These are phyloP conservation scores for Vaccinium corymbosum DNA, from an alignment of 148 eudicot genomes.

Conservation along the genomic window DNA sequence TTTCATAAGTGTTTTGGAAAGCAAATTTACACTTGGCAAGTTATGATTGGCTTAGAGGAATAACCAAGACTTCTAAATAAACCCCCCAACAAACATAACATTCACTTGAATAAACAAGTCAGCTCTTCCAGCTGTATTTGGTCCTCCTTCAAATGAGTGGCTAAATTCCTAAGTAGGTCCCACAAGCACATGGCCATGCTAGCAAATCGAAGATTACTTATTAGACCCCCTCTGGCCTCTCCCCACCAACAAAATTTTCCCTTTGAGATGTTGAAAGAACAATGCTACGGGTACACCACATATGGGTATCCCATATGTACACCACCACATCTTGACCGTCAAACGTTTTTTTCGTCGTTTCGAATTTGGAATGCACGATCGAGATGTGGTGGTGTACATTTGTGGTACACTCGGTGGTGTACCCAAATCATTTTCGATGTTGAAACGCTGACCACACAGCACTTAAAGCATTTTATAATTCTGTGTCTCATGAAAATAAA, in stretches of 20 bases:
- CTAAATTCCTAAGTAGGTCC: not conserved
- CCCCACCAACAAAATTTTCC: not conserved
- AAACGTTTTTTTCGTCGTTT: too few species aligned
- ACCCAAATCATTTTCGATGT: not conserved
- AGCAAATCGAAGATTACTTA: slow-evolving; percentile 11
- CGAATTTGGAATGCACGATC: too few species aligned
- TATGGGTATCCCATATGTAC: too few species aligned
- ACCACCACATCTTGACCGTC: too few species aligned
- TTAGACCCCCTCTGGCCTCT: not conserved
- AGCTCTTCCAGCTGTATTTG: slow-evolving; percentile 9
- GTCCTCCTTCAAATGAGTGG: slow-evolving; percentile 10
- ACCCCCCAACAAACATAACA: not conserved
- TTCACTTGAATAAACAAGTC: not conserved
- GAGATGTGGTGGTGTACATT: too few species aligned
- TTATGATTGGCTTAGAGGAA: not conserved
- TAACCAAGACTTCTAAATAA: not conserved
- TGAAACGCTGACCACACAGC: not conserved
- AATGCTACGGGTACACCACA: too few species aligned
- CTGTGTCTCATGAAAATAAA: not conserved
- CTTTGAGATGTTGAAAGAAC: too few species aligned
- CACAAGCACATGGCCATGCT: slow-evolving; percentile 14
- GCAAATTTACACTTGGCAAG: not conserved
- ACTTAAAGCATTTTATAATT: not conserved
- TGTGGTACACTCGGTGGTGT: too few species aligned
- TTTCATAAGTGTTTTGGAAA: not conserved